Percentiles rank a stretch among this genome's conserved stretches.
Evolutionary conservation across 768 basidiomycete genomes (phyloP).

Genomic region (Leccinum obscurum): DNA sequence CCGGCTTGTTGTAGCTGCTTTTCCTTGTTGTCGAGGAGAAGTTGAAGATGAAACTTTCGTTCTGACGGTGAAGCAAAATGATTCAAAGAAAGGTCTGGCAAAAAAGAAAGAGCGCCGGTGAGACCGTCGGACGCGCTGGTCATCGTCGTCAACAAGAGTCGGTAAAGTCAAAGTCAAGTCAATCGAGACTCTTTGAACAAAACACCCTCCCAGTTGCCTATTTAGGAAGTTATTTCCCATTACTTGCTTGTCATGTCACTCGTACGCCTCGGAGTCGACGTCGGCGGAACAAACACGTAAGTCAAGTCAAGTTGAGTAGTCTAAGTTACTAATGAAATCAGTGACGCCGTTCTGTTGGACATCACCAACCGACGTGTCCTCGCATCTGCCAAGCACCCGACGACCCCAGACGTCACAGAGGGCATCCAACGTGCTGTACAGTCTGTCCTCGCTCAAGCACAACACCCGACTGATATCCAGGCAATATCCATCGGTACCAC

Average conservation of each 20-base stretch:
- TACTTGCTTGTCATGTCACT: neutral
- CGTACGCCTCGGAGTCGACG: slow-evolving; percentile 35
- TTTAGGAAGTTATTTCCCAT: slow-evolving; percentile 14
- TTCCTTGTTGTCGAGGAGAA: slow-evolving; percentile 86
- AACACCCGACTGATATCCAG: slow-evolving; percentile 40
- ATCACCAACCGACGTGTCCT: slow-evolving; percentile 21
- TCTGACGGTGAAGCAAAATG: slow-evolving; percentile 53
- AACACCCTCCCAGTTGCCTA: neutral
- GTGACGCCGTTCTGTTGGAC: slow-evolving; percentile 34
- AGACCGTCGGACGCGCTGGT: slow-evolving; percentile 41
- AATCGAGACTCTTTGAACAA: slow-evolving; percentile 1
- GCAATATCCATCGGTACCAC: slow-evolving; percentile 65
- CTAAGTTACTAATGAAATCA: slow-evolving; percentile 8
- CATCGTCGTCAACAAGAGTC: slow-evolving; percentile 30
- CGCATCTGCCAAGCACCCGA: slow-evolving; percentile 46
- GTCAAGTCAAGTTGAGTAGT: too few relatives aligned
- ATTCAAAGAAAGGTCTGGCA: slow-evolving; percentile 44
- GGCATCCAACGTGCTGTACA: slow-evolving; percentile 57
- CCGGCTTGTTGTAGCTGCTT: slow-evolving; percentile 90
- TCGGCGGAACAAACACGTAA: slow-evolving; percentile 35
- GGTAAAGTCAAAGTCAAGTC: neutral
- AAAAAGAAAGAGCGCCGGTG: slow-evolving; percentile 30
- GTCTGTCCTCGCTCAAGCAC: slow-evolving; percentile 41
- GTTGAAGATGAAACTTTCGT: slow-evolving; percentile 61
- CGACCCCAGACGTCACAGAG: slow-evolving; percentile 55